Base-by-base conservation (phyloP, 2,329 filamentous ascomycete genomes). In the Gaeumannomyces tritici region DNA sequence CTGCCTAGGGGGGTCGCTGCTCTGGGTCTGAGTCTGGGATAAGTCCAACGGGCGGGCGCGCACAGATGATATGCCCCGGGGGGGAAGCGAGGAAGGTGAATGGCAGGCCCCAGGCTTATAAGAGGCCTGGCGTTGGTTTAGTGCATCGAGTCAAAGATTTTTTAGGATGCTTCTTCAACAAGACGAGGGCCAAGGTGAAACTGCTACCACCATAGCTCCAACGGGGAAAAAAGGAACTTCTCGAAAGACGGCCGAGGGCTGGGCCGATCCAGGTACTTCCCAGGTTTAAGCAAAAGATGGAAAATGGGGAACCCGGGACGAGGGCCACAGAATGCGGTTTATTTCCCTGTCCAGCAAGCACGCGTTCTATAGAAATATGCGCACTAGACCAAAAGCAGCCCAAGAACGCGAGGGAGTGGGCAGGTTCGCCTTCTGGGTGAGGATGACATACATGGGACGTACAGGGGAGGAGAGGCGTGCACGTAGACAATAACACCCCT, bases 321-420 rank as follows among this genome's bases (percentile, higher is more conserved):
- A 51, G 58, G 31, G 13, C n/a, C n/a, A n/a, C 56, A 60, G n/a
- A 60, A 60, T 28, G 33, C 35, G 42, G 31, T 26, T 60, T 60
- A 60, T 51, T 42, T 8, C 12, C 26, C 21, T 55, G 42, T 42
- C 24, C 56, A 33, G 9, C 31, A 8, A 33, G 31, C 12, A 33
- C 12, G 31, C 9, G 8, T 33, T 33, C 4, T 26, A 35, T 26
- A 15, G 42, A 31, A 27, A 31, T 27, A 47, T 61, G 51, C 65
- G 66, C 65, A 70, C 75, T 76, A 76, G 71, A 69, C 73, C 73
- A 66, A 68, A 76, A 74, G 69, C 67, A 71, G 73, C 67, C 68
- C 70, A 68, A 68, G 69, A 68, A 74, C 72, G 74, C 72, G 73
- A 75, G 66, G n/a, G 70, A 71, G 72, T 70, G 69, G 70, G 15